Percentiles rank a stretch among this genome's conserved stretches.
Evolutionary conservation across 495 filamentous ascomycete species (phyloP).

Genomic region (Neurospora terricola): DNA sequence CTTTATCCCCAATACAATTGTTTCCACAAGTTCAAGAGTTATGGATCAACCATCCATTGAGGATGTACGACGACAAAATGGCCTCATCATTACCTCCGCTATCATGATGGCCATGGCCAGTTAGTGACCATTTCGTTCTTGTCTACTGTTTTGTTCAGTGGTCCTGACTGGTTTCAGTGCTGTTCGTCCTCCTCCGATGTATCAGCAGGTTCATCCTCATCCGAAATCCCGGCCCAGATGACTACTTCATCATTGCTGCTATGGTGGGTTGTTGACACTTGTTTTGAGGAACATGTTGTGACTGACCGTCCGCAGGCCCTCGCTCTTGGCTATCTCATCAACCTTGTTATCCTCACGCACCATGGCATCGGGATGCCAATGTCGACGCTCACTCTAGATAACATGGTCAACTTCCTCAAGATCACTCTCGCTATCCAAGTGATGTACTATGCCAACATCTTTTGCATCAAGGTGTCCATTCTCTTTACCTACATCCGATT

Average conservation of each 20-base stretch:
- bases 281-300: not conserved
- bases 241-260: conserved; percentile 24
- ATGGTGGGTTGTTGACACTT: conserved; percentile 11
- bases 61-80: conserved; percentile 2
- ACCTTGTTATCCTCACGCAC: conserved; percentile 17
- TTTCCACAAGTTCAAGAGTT: not conserved
- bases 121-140: not conserved
- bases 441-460: conserved; percentile 31
- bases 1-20: not conserved
- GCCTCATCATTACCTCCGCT: conserved; percentile 6
- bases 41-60: not conserved
- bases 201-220: conserved; percentile 21
- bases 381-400: conserved; percentile 12
- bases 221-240: conserved; percentile 22
- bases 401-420: conserved; percentile 27
- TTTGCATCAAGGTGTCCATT: conserved; percentile 38
- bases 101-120: conserved; percentile 9
- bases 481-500: conserved; percentile 39
- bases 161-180: conserved; percentile 7
- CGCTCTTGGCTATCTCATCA: conserved; percentile 24
- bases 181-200: conserved; percentile 16
- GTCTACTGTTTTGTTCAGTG: not conserved
- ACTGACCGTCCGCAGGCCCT: conserved; percentile 12
- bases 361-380: conserved; percentile 25
- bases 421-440: conserved; percentile 33